Base-by-base conservation (phyloP, 139 green algal genomes). In the Chlorella sp. region DNA sequence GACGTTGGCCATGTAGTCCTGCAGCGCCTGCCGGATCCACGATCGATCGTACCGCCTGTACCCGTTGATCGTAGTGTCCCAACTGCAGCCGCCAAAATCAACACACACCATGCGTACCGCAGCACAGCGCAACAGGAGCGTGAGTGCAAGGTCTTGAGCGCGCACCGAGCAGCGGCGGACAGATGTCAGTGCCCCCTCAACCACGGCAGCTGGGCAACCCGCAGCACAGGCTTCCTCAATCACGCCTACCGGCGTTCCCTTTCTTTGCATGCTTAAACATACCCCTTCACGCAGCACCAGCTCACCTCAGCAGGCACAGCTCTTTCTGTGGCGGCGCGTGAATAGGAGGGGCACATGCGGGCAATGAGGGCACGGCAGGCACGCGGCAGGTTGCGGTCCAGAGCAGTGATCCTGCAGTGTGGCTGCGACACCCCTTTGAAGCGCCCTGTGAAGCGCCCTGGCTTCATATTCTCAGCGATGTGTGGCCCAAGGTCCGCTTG, bases 251-350 rank as follows among this genome's bases (percentile, higher is more conserved):
- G n/a, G n/a, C 23, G 3, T 24, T 35, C 23, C 6, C 55, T 31
- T 64, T 20, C 24, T 20, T 29, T 4, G 14, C 4, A 30, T 64
- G 17, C 61, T 35, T 30, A 24, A 10, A 24, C 42, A 24, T 17
- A 10, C 42, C 10, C 42, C 10, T 17, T 55, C 42, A 55, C 17
- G 42, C 42, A 55, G 10, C 42, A 10, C 55, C 55, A 10, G 55
- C 63, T 69, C 63, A 50, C 63, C 63, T 69, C 31, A 69, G 20
- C 4, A 69, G 31, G 63, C 63, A 69, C 63, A 69, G 32, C 63
- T 69, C 63, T 20, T 30, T 49, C 63, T 69, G 63, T 32, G n/a
- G 62, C 35, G 29, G 27, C 27, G 22, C 30, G 27, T 36, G 4
- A 23, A 23, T 14, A 42, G 5, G 35, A 36, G 6, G 27, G 3